Conservation (phyloP, 2,329 filamentous ascomycete genomes). For the Blastomyces gilchristii region DNA sequence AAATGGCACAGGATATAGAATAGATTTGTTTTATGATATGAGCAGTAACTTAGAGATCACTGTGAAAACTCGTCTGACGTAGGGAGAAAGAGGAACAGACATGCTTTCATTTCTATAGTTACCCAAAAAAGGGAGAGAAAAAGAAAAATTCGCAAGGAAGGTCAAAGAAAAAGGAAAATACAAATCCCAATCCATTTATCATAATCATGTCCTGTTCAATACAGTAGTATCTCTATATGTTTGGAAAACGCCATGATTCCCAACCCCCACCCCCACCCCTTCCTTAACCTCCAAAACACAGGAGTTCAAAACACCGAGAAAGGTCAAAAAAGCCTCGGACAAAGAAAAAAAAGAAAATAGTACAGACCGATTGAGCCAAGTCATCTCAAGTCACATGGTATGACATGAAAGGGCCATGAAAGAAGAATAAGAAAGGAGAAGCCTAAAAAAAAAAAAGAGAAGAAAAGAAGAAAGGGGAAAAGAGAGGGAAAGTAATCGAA, state of each 20-base stretch:
- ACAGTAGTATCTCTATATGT: not conserved
- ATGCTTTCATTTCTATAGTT: too few species aligned
- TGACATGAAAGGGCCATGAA: not conserved
- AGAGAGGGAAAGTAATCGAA: not conserved
- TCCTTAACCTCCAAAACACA: not conserved
- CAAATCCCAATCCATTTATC: not conserved
- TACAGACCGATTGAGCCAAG: not conserved
- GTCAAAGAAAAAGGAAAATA: not conserved
- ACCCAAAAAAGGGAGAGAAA: not conserved
- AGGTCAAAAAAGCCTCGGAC: too few species aligned
- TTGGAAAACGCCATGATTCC: not conserved
- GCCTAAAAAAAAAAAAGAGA: not conserved
- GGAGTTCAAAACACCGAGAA: not conserved
- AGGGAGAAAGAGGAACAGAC: not conserved
- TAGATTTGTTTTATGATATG: too few species aligned
- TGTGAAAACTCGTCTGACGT: not conserved
- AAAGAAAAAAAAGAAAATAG: not conserved
- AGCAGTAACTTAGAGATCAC: too few species aligned
- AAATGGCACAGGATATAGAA: not conserved
- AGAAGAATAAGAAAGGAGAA: not conserved
- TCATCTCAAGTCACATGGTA: not conserved
- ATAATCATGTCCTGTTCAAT: constrained; percentile 1
- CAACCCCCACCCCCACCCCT: too few species aligned
- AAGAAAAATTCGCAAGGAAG: too few species aligned
- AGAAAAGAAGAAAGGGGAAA: not conserved